Evolutionary conservation across 306 rosid genomes (phyloP).

Genomic region (Citrullus amarus): DNA sequence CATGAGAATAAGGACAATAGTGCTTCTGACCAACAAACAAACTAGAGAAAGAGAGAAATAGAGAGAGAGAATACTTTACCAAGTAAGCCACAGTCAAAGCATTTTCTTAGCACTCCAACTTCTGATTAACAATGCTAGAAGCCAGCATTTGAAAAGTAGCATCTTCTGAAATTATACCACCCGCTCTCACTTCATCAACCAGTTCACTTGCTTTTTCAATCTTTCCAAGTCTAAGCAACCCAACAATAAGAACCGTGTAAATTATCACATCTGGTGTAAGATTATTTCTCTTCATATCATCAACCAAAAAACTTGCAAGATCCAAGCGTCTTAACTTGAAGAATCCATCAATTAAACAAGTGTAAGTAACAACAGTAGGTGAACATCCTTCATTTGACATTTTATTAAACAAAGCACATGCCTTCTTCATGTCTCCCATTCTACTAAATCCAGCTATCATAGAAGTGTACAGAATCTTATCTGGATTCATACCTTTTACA

Average conservation of each 20-base stretch:
- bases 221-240: constrained; percentile 23
- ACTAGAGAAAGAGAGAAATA: neutral
- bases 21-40: neutral
- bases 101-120: neutral
- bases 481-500: constrained; percentile 27
- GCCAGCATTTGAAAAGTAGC: constrained; percentile 7
- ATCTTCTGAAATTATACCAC: constrained; percentile 36
- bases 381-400: constrained; percentile 29
- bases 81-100: neutral
- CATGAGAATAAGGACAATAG: neutral
- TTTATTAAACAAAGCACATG: constrained; percentile 32
- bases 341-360: constrained; percentile 45
- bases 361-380: constrained; percentile 40
- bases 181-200: constrained; percentile 26
- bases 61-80: neutral
- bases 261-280: constrained; percentile 37
- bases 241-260: constrained; percentile 37
- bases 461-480: constrained; percentile 39
- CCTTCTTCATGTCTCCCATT: constrained; percentile 24
- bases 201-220: constrained; percentile 22
- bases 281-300: constrained; percentile 27
- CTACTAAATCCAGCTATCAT: constrained; percentile 43
- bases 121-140: neutral
- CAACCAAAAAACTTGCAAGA: constrained; percentile 26
- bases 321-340: constrained; percentile 40